These are phyloP conservation scores for Penicillium lividum DNA, from an alignment of 495 filamentous ascomycete genomes.

Conservation along the genomic window DNA sequence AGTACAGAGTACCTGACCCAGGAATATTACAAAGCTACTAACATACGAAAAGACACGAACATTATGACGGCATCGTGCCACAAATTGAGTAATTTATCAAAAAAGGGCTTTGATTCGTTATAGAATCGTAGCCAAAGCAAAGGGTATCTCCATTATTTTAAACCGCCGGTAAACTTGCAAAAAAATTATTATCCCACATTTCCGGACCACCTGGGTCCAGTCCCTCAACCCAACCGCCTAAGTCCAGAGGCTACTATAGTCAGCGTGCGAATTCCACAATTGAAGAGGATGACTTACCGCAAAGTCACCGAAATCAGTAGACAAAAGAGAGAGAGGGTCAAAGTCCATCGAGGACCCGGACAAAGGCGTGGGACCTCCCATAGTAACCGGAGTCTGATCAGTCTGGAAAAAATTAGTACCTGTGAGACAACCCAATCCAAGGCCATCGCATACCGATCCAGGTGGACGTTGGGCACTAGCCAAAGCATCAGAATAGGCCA, in stretches of 20 bases:
- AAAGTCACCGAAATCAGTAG: constrained; percentile 30
- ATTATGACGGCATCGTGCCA: too few species aligned
- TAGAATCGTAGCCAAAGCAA: neutral
- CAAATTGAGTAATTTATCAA: neutral
- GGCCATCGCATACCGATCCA: constrained; percentile 14
- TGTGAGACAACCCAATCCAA: neutral
- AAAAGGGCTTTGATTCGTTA: neutral
- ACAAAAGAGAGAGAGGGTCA: constrained; percentile 30
- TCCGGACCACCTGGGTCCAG: constrained; percentile 30
- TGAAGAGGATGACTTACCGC: constrained; percentile 25
- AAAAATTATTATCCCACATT: constrained; percentile 36
- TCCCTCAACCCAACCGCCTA: constrained; percentile 38
- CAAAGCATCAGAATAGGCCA: constrained; percentile 28
- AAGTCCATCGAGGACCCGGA: constrained; percentile 28
- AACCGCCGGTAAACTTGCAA: constrained; percentile 20
- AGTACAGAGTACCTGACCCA: too few species aligned
- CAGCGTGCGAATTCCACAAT: constrained; percentile 11
- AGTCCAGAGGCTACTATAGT: constrained; percentile 34
- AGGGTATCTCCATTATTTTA: neutral
- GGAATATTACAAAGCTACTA: too few species aligned
- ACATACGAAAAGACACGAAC: too few species aligned
- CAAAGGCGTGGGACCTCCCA: constrained; percentile 13
- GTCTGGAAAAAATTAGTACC: constrained; percentile 9
- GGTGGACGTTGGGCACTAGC: constrained; percentile 14
- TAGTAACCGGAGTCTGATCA: constrained; percentile 9